Evolutionary conservation across 768 basidiomycete genomes (phyloP).

Genomic region (button mushroom (Agaricus bisporus)): DNA sequence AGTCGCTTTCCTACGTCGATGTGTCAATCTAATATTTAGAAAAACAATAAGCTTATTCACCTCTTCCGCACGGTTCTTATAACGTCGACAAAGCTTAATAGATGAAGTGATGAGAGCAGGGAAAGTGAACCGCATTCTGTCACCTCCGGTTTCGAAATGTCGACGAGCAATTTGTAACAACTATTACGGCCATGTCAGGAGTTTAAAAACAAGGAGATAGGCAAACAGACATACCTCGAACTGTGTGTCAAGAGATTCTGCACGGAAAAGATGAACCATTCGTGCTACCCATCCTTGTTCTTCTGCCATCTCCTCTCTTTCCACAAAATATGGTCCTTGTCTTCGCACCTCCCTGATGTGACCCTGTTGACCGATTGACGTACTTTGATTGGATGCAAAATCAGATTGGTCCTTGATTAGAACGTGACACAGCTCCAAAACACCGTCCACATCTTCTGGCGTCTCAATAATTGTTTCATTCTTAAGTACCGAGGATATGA

Average conservation of each 20-base stretch:
- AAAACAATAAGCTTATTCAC: conserved; percentile 37
- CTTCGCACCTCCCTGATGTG: conserved; percentile 43
- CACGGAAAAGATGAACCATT: conserved; percentile 93
- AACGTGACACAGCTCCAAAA: conserved; percentile 89
- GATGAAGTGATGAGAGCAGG: conserved; percentile 92
- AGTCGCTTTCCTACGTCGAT: conserved; percentile 67
- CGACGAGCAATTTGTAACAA: conserved; percentile 86
- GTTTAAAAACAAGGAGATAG: neutral
- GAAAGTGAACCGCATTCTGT: conserved; percentile 95
- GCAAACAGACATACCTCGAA: conserved; percentile 61
- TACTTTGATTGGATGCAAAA: conserved; percentile 21
- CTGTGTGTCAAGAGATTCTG: conserved; percentile 82
- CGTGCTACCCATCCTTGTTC: conserved; percentile 99
- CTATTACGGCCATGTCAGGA: conserved; percentile 28
- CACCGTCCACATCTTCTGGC: conserved; percentile 90
- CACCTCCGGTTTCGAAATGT: conserved; percentile 88
- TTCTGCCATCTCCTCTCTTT: conserved; percentile 90
- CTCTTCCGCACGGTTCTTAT: conserved; percentile 75
- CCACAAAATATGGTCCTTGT: conserved; percentile 55
- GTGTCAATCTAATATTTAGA: neutral
- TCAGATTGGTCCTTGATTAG: conserved; percentile 83
- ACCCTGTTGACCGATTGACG: conserved; percentile 25
- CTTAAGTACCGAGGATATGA: conserved; percentile 91
- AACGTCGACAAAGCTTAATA: conserved; percentile 88
- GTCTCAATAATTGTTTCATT: conserved; percentile 94